Percentiles rank a stretch among this genome's conserved stretches.
phyloP scores from a whole-genome alignment of 129 eudicot genomes.

The Escallonia herrerae region DNA sequence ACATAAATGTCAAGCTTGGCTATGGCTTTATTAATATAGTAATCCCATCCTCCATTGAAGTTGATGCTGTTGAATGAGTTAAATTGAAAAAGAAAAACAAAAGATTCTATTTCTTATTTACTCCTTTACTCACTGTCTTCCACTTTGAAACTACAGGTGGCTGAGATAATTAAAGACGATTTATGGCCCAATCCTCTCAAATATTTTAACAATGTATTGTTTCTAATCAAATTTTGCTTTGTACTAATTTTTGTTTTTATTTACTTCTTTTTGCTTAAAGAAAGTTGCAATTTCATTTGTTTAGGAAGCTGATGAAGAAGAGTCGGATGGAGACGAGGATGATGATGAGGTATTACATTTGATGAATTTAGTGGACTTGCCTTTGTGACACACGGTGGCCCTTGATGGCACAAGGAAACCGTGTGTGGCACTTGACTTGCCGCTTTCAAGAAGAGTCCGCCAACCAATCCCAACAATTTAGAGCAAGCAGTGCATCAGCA shows the following conservation, averaged over 20 bases:
- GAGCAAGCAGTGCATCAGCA: too few relatives aligned
- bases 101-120: not conserved
- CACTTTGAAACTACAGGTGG: constrained; percentile 34
- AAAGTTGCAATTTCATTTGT: constrained; percentile 2
- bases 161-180: constrained; percentile 65
- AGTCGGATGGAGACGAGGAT: constrained; percentile 37
- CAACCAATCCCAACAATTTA: too few relatives aligned
- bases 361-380: too few relatives aligned
- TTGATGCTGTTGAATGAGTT: too few relatives aligned
- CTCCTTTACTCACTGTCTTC: not conserved
- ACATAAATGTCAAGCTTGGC: too few relatives aligned
- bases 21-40: too few relatives aligned
- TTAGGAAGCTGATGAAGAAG: constrained; percentile 54
- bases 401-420: too few relatives aligned
- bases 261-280: constrained; percentile 1
- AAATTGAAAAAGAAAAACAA: too few relatives aligned
- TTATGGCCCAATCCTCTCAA: constrained; percentile 58
- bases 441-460: too few relatives aligned
- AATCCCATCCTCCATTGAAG: too few relatives aligned
- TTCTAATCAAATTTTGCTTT: not conserved
- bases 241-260: not conserved
- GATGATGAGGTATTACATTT: constrained; percentile 17
- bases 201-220: constrained; percentile 43
- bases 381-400: too few relatives aligned
- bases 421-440: too few relatives aligned